phyloP scores from a whole-genome alignment of 768 basidiomycete genomes.

The Neoboletus magnificus region DNA sequence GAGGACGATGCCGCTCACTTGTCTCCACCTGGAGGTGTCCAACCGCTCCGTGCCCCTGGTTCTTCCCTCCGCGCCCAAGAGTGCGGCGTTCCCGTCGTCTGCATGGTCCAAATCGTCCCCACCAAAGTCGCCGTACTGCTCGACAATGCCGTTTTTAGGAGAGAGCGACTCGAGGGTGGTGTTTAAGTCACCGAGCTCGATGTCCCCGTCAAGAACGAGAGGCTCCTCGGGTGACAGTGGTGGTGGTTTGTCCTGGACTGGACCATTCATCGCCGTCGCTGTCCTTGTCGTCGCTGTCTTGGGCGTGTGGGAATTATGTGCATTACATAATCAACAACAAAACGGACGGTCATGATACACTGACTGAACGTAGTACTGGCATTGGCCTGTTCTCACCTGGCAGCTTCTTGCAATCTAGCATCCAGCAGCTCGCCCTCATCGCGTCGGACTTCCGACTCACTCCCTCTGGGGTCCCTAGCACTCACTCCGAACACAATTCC shows the following conservation, averaged over 20 bases:
- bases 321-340: constrained; percentile 29
- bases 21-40: constrained; percentile 43
- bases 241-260: background rate
- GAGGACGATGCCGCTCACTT: constrained; percentile 59
- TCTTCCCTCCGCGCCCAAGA: constrained; percentile 38
- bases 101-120: background rate
- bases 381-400: constrained; percentile 24
- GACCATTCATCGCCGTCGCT: constrained; percentile 7
- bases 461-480: constrained; percentile 5
- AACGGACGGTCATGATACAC: constrained; percentile 31
- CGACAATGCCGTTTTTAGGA: constrained; percentile 13
- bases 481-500: constrained; percentile 11
- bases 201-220: constrained; percentile 5
- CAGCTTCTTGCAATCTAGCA: constrained; percentile 16
- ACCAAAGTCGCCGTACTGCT: constrained; percentile 32
- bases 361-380: constrained; percentile 24
- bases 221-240: background rate
- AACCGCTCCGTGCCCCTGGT: constrained; percentile 27
- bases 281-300: constrained; percentile 7
- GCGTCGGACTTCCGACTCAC: constrained; percentile 15
- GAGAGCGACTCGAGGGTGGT: constrained; percentile 24
- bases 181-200: constrained; percentile 36
- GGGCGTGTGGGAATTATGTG: constrained; percentile 18
- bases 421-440: constrained; percentile 10
- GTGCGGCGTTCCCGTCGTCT: constrained; percentile 42